These are phyloP conservation scores for Coemansia sp. DNA, from an alignment of 192 early-diverging fungal genomes.

Conservation along the genomic window DNA sequence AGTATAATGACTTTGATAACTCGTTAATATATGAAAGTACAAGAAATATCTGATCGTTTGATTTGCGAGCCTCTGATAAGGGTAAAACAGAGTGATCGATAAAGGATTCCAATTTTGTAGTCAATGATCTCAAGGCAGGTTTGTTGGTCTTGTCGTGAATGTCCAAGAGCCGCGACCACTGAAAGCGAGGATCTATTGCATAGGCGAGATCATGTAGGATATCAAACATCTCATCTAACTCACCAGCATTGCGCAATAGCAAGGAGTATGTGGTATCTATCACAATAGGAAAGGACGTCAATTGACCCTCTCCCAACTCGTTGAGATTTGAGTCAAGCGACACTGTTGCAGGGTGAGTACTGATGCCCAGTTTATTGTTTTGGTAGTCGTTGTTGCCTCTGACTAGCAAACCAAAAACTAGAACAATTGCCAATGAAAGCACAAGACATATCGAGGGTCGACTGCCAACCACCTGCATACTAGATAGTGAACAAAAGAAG, in stretches of 20 bases:
- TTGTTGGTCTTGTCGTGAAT: conserved; percentile 14
- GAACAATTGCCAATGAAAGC: background rate
- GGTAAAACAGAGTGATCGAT: conserved; percentile 11
- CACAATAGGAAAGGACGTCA: background rate
- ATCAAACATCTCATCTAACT: conserved; percentile 13
- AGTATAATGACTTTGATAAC: conserved; percentile 8
- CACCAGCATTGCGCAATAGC: conserved; percentile 13
- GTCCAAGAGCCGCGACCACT: conserved; percentile 17
- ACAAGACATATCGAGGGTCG: background rate
- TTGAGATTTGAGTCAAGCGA: background rate
- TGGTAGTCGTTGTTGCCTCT: background rate
- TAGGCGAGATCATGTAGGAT: conserved; percentile 17
- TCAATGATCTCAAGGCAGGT: conserved; percentile 10
- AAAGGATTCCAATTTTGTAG: conserved; percentile 14
- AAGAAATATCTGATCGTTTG: conserved; percentile 8
- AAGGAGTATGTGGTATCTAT: background rate
- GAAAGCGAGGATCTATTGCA: conserved; percentile 6
- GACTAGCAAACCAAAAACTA: background rate
- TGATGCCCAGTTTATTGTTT: background rate
- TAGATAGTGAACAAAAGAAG: background rate
- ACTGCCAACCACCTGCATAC: background rate
- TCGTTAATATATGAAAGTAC: conserved; percentile 10
- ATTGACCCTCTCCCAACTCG: background rate
- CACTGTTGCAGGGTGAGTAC: background rate
- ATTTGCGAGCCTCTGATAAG: background rate